phyloP scores from a whole-genome alignment of 768 basidiomycete genomes.

The Mycena crocata region DNA sequence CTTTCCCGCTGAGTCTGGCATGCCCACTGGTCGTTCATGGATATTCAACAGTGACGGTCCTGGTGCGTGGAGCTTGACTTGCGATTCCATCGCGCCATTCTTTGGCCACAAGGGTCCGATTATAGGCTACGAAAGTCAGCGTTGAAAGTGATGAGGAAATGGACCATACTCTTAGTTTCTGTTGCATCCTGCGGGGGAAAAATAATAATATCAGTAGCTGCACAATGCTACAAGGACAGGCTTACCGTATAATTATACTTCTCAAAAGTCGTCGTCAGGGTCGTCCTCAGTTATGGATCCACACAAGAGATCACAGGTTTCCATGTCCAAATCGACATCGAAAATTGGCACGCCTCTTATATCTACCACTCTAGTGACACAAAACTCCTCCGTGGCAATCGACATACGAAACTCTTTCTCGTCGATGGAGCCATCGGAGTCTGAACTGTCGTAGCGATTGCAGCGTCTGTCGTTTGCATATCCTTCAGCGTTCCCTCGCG shows the following conservation, averaged over 20 bases:
- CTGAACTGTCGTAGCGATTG: neutral
- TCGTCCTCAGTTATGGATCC: neutral
- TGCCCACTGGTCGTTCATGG: too few species aligned
- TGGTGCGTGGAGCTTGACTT: too few species aligned
- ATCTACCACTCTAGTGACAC: neutral
- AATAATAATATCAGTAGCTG: too few species aligned
- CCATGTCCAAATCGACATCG: neutral
- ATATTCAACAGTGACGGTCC: too few species aligned
- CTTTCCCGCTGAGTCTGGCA: too few species aligned
- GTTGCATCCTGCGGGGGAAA: too few species aligned
- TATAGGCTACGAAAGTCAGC: too few species aligned
- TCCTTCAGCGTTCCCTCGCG: neutral
- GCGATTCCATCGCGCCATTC: too few species aligned
- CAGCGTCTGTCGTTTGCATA: neutral
- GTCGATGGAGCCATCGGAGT: neutral
- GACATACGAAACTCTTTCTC: neutral
- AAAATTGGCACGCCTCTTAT: conserved; percentile 11
- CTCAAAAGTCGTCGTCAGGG: neutral
- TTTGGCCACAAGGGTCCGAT: too few species aligned
- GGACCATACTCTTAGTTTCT: too few species aligned
- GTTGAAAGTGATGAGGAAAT: too few species aligned
- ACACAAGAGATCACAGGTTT: neutral
- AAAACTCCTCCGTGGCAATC: neutral
- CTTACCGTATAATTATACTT: conserved; percentile 7
- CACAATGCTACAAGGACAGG: too few species aligned